phyloP scores from a whole-genome alignment of 768 basidiomycete species.

The Tulasnella sp. region DNA sequence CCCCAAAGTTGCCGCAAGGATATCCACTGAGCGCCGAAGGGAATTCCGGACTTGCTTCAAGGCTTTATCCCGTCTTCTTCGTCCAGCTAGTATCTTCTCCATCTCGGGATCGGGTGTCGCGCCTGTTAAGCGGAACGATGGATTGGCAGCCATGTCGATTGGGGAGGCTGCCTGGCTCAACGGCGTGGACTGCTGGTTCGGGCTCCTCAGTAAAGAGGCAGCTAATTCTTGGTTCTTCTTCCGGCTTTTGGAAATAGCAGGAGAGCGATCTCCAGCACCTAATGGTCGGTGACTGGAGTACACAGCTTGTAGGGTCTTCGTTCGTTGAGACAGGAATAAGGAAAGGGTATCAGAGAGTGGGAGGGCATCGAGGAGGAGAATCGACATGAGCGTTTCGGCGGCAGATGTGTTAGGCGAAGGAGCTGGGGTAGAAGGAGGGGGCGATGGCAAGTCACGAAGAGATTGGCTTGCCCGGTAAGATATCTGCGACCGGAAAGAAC shows the following conservation, averaged over 20 bases:
- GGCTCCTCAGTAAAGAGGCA: constrained; percentile 49
- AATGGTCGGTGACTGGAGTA: constrained; percentile 19
- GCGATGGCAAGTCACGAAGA: constrained; percentile 58
- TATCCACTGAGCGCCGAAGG: constrained; percentile 51
- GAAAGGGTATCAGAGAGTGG: constrained; percentile 69
- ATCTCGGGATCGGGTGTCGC: constrained; percentile 41
- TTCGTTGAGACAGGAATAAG: constrained; percentile 62
- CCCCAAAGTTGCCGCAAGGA: constrained; percentile 56
- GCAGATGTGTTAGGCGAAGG: constrained; percentile 20
- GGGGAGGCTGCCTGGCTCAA: constrained; percentile 22
- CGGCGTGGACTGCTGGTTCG: constrained; percentile 45
- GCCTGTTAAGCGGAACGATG: constrained; percentile 28
- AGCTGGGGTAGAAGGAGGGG: constrained; percentile 49
- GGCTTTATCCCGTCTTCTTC: constrained; percentile 37
- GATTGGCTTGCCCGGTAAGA: constrained; percentile 80
- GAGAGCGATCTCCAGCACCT: constrained; percentile 1
- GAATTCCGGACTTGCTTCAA: constrained; percentile 55
- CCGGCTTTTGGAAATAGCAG: constrained; percentile 26
- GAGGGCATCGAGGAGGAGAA: constrained; percentile 85
- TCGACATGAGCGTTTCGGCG: constrained; percentile 64
- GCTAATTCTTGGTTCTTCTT: constrained; percentile 23
- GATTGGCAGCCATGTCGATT: constrained; percentile 15
- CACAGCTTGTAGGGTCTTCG: constrained; percentile 33
- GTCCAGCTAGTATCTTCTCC: constrained; percentile 32
- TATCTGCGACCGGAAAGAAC: constrained; percentile 84